Evolutionary conservation across 2,329 filamentous ascomycete species (phyloP), one percentile per base, ranked within the genome.

Genomic region (Westerdykella ornata): DNA sequence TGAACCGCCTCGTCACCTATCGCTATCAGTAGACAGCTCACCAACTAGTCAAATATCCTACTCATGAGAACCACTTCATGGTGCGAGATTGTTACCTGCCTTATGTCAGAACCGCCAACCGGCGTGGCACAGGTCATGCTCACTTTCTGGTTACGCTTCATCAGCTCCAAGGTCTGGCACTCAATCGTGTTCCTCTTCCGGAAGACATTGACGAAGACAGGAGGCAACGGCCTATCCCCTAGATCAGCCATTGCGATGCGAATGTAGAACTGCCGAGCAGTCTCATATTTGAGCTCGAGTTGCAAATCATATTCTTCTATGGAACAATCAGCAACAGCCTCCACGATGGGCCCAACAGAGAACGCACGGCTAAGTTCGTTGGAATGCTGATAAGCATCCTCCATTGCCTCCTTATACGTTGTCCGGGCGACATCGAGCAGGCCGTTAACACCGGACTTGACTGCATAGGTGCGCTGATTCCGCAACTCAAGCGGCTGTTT

Each of bases 381-480:
- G 2, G 90, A 73, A 59, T 90, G 78, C 38, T 83, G 74, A 51
- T 84, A 77, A 3, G 87, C 78, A 62, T 95, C 87, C 37, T 84
- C 78, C 4, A 82, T 92, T 1, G 84, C 80, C 61, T 97, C 90
- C 54, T 92, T 94, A 67, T 92, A 96, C 0, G 87, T 88, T 55
- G 88, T 84, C 4, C 89, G 78, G 26, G 88, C 86, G 29, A 96
- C 85, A 65, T 96, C 90, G 3, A 97, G 77, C 42, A 96, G 76
- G 2, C 86, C 86, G 53, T 87, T 88, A 32, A 92, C 80, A 0
- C 87, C 86, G 35, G 87, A 80, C 76, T 84, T 92, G 22, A 97
- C 83, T 16, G 90, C 90, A 68, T 94, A 96, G 1, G 84, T 86
- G 48, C 90, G 76, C 60, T 97, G 90, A 46, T 96, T 94, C 12